Evolutionary conservation across 2,329 filamentous ascomycete genomes (phyloP).

Genomic region (Ophiostoma sp.): DNA sequence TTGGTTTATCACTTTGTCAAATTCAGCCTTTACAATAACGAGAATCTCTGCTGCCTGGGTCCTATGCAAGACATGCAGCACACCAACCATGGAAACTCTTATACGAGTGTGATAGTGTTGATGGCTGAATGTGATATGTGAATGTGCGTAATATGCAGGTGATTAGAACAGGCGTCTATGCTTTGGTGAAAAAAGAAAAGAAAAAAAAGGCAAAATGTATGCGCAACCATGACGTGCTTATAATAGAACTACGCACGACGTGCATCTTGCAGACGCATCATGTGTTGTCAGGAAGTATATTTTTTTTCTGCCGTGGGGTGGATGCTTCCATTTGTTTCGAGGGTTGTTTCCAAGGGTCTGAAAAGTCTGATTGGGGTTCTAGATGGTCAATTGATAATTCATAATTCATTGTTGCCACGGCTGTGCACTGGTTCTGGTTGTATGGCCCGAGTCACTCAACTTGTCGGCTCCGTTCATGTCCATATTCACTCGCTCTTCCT

Average conservation of each 20-base stretch:
- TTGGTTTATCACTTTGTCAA: not conserved
- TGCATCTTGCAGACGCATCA: conserved; percentile 15
- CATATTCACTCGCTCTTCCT: not conserved
- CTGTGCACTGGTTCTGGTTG: not conserved
- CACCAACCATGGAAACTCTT: not conserved
- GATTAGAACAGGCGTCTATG: not conserved
- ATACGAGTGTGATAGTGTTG: conserved; percentile 4
- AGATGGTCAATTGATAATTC: not conserved
- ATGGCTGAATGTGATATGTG: not conserved
- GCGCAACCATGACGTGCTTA: conserved; percentile 11
- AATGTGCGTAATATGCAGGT: conserved; percentile 1
- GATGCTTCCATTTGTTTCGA: not conserved
- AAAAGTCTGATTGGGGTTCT: not conserved
- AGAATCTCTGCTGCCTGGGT: not conserved
- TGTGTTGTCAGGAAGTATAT: conserved; percentile 14
- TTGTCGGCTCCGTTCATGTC: not conserved
- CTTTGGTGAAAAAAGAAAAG: no score
- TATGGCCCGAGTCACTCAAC: not conserved
- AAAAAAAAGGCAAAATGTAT: not conserved
- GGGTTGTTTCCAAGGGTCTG: not conserved
- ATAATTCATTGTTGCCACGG: no score
- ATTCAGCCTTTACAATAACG: not conserved
- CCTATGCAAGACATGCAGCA: not conserved
- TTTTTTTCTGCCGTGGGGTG: not conserved
- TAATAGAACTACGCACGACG: conserved; percentile 1